phyloP scores from a whole-genome alignment of 148 eudicot genomes.

The Rhododendron simsii region DNA sequence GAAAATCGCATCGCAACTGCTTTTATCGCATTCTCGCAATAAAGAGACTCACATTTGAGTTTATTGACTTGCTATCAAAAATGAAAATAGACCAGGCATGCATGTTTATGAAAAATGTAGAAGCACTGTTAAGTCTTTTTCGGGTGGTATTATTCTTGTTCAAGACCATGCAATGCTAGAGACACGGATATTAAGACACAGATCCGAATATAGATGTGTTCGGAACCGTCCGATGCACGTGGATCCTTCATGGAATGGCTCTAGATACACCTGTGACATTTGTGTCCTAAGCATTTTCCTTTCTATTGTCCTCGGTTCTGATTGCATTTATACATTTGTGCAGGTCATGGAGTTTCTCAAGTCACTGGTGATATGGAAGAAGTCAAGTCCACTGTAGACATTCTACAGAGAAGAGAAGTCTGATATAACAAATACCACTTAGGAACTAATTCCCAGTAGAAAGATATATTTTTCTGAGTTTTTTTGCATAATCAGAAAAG shows the following conservation, averaged over 20 bases:
- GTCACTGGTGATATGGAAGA: constrained; percentile 60
- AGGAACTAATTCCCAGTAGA: not conserved
- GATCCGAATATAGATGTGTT: not conserved
- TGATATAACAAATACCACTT: constrained; percentile 1
- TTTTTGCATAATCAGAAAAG: not conserved
- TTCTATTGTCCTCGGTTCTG: not conserved
- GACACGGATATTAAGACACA: not conserved
- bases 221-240: not conserved
- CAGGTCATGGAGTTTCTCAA: constrained; percentile 90
- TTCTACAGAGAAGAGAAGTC: not conserved
- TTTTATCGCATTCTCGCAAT: not conserved
- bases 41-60: not conserved
- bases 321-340: not conserved
- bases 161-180: not conserved
- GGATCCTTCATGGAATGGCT: not conserved
- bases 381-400: constrained; percentile 23
- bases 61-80: not conserved
- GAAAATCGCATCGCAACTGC: not conserved
- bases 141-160: not conserved
- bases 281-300: not conserved
- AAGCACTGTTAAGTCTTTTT: not conserved
- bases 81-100: not conserved
- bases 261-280: not conserved
- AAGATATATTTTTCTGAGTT: not conserved
- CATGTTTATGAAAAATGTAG: not conserved